phyloP scores from a whole-genome alignment of 768 basidiomycete genomes.

The Auricularia cornea region DNA sequence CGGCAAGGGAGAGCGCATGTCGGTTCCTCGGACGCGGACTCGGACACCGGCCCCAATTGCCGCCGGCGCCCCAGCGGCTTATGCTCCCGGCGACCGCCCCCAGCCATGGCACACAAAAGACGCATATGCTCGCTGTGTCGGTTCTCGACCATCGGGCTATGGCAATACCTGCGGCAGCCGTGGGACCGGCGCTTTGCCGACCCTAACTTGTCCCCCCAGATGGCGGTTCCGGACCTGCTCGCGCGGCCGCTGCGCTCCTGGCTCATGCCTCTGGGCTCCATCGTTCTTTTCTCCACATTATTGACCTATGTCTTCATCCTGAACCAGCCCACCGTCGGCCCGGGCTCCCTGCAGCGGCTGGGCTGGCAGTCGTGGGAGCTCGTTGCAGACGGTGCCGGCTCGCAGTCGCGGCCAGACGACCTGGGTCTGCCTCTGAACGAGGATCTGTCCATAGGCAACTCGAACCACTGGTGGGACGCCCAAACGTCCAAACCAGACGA shows the following conservation, averaged over 20 bases:
- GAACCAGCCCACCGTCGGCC: slow-evolving; percentile 68
- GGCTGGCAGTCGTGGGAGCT: slow-evolving; percentile 89
- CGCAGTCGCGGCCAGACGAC: background rate
- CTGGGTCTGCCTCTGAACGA: slow-evolving; percentile 6
- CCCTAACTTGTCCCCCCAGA: no score
- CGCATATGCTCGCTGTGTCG: no score
- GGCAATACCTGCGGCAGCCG: no score
- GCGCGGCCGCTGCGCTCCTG: slow-evolving; percentile 33
- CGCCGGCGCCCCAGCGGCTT: no score
- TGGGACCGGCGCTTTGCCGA: no score
- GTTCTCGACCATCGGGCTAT: no score
- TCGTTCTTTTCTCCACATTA: slow-evolving; percentile 60
- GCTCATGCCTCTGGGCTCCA: slow-evolving; percentile 49
- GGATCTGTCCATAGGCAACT: background rate
- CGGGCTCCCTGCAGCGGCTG: slow-evolving; percentile 59
- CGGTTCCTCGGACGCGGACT: no score
- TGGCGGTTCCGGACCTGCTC: background rate
- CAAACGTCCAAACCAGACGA: slow-evolving; percentile 10
- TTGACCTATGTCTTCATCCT: slow-evolving; percentile 74
- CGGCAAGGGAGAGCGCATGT: no score
- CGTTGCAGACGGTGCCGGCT: background rate
- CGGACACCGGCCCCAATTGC: no score
- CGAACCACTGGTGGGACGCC: background rate
- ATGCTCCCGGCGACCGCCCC: no score
- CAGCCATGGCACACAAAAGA: no score